These are phyloP conservation scores for Oryza nivara DNA, from an alignment of 176 grass and related monocot genomes.

Conservation along the genomic window DNA sequence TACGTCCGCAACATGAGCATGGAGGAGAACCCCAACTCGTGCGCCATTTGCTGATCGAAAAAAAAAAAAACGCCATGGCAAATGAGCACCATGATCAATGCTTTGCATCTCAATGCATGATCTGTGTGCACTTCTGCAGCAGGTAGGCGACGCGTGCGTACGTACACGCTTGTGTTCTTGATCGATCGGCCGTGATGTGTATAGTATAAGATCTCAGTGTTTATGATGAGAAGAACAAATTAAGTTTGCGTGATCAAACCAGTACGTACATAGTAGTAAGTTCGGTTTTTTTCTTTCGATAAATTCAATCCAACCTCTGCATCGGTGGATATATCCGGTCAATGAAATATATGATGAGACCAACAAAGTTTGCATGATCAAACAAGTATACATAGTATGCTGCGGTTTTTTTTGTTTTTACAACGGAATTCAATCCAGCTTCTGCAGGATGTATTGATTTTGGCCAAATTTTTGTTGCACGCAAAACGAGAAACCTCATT, in stretches of 20 bases:
- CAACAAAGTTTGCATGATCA: too few species aligned
- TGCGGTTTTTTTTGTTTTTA: too few species aligned
- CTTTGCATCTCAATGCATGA: not conserved
- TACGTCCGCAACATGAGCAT: constrained; percentile 66
- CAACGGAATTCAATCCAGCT: not conserved
- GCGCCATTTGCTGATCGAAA: constrained; percentile 54
- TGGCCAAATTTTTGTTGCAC: too few species aligned
- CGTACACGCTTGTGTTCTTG: not conserved
- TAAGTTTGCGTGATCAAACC: not conserved
- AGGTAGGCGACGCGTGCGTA: not conserved
- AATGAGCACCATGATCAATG: not conserved
- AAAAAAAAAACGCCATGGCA: not conserved
- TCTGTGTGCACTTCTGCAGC: not conserved
- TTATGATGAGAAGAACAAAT: constrained; percentile 6
- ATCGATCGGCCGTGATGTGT: constrained; percentile 20
- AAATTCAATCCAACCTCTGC: not conserved
- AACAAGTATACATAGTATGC: too few species aligned
- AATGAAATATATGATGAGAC: too few species aligned
- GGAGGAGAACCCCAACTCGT: constrained; percentile 91
- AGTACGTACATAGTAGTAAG: constrained; percentile 16
- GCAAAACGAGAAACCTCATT: too few species aligned
- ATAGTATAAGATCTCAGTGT: constrained; percentile 21
- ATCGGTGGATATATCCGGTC: not conserved
- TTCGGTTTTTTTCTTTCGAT: not conserved
- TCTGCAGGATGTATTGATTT: not conserved